A percentile compares a stretch with the other conserved stretches of the same genome.
phyloP scores from a whole-genome alignment of 1,284 basidiomycete species.

The Rhodotorula sp. region DNA sequence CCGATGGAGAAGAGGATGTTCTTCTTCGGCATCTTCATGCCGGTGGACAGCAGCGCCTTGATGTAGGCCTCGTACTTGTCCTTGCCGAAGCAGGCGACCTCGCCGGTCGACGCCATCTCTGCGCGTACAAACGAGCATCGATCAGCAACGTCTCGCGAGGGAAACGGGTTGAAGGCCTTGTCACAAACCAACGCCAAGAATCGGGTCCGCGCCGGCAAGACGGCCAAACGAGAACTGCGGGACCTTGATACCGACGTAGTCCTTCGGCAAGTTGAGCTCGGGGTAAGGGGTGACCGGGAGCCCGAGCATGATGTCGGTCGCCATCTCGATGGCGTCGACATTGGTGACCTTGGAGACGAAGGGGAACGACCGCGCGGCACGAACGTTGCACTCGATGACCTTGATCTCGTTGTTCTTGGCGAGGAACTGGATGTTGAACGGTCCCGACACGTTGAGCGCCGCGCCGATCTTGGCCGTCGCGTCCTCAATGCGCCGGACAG shows the following conservation, averaged over 20 bases:
- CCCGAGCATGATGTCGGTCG: slow-evolving; percentile 96
- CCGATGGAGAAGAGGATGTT: slow-evolving; percentile 93
- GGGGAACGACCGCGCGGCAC: slow-evolving; percentile 96
- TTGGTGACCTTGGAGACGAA: slow-evolving; percentile 99
- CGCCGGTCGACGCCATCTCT: slow-evolving; percentile 99
- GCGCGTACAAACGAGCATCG: slow-evolving; percentile 65
- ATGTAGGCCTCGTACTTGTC: slow-evolving; percentile 99
- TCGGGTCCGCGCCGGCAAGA: slow-evolving; percentile 91
- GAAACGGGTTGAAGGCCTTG: background rate
- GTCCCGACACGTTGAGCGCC: slow-evolving; percentile 97
- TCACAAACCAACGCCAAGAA: slow-evolving; percentile 76
- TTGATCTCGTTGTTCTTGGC: slow-evolving; percentile 99
- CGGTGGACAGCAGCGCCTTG: slow-evolving; percentile 94
- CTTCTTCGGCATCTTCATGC: slow-evolving; percentile 90
- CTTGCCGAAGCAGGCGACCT: slow-evolving; percentile 96
- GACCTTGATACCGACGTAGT: slow-evolving; percentile 98
- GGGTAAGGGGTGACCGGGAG: slow-evolving; percentile 88
- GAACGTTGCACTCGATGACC: slow-evolving; percentile 98
- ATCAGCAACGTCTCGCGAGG: slow-evolving; percentile 58
- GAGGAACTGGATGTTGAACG: slow-evolving; percentile 99
- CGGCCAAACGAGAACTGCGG: slow-evolving; percentile 98
- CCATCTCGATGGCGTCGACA: slow-evolving; percentile 95
- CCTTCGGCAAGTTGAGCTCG: slow-evolving; percentile 66
- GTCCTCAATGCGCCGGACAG: slow-evolving; percentile 91
- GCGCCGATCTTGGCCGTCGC: slow-evolving; percentile 96